These are phyloP conservation scores for Umbelopsis ramanniana DNA, from an alignment of 192 early-diverging fungal genomes.

Conservation along the genomic window DNA sequence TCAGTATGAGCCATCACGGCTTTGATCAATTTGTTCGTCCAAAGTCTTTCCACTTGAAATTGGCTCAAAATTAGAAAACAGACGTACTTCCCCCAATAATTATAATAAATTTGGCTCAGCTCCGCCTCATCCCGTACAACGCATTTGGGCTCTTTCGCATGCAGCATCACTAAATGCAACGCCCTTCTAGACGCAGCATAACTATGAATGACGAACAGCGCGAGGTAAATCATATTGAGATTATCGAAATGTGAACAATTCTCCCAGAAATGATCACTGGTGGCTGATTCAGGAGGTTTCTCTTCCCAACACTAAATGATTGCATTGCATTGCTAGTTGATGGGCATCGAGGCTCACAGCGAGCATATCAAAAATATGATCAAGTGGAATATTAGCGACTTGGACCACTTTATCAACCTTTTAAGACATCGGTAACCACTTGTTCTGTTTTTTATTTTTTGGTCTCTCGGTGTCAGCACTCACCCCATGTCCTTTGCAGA, in stretches of 20 bases:
- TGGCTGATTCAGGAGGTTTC: too few relatives aligned
- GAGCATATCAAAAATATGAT: conserved; percentile 32
- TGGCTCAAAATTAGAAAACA: conserved; percentile 26
- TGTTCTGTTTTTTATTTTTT: neutral
- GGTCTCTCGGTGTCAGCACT: neutral
- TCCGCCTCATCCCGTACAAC: conserved; percentile 17
- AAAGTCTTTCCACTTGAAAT: conserved; percentile 43
- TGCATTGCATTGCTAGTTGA: conserved; percentile 14
- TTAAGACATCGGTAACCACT: conserved; percentile 32
- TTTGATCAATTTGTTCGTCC: conserved; percentile 70
- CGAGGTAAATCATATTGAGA: neutral
- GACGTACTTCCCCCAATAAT: neutral
- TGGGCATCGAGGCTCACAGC: conserved; percentile 29
- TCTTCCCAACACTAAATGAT: neutral
- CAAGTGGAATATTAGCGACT: conserved; percentile 31
- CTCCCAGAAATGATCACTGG: too few relatives aligned
- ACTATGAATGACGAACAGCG: conserved; percentile 14
- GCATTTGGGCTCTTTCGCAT: neutral
- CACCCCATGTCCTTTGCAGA: neutral
- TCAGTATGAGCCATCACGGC: conserved; percentile 69
- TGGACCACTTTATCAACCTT: conserved; percentile 29
- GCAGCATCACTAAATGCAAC: conserved; percentile 20
- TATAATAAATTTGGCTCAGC: conserved; percentile 3
- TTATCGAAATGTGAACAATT: neutral
- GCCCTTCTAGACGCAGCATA: conserved; percentile 15